phyloP scores from a whole-genome alignment of 2,329 filamentous ascomycete species.

The Clonostachys solani region DNA sequence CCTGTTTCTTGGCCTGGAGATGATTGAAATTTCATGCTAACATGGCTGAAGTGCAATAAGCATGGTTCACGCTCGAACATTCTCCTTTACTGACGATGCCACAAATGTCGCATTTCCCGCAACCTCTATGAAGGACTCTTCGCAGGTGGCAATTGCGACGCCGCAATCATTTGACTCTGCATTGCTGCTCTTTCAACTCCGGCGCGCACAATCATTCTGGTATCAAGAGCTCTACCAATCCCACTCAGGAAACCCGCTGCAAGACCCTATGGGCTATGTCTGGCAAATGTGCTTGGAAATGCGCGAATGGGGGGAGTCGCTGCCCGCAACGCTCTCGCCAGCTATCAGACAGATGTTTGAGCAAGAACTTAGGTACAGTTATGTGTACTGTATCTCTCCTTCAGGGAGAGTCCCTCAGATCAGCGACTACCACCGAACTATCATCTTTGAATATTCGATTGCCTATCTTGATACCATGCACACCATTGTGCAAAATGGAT shows the following conservation, averaged over 20 bases:
- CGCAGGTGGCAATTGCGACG: slow-evolving; percentile 34
- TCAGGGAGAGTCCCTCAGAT: slow-evolving; percentile 69
- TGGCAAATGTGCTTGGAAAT: slow-evolving; percentile 74
- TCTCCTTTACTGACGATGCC: slow-evolving; percentile 91
- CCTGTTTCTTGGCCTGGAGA: background rate
- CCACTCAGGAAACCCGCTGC: slow-evolving; percentile 57
- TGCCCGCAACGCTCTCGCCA: slow-evolving; percentile 61
- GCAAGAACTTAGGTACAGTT: slow-evolving; percentile 85
- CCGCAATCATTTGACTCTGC: slow-evolving; percentile 62
- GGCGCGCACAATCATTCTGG: slow-evolving; percentile 82
- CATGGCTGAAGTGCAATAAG: slow-evolving; percentile 64
- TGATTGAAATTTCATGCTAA: background rate
- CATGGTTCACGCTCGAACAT: slow-evolving; percentile 80
- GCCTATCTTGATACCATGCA: slow-evolving; percentile 76
- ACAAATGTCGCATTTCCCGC: slow-evolving; percentile 74
- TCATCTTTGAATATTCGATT: slow-evolving; percentile 84
- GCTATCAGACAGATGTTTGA: slow-evolving; percentile 75
- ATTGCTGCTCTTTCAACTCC: slow-evolving; percentile 74
- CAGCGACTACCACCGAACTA: slow-evolving; percentile 69
- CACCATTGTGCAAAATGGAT: slow-evolving; percentile 53
- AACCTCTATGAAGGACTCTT: slow-evolving; percentile 31
- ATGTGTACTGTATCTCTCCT: slow-evolving; percentile 83
- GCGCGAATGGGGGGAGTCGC: slow-evolving; percentile 75
- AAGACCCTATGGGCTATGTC: slow-evolving; percentile 66
- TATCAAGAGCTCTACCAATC: slow-evolving; percentile 87